A percentile compares a stretch with the other conserved stretches of the same genome.
These are phyloP conservation scores for Naganishia vaughanmartiniae DNA, from an alignment of 768 basidiomycete genomes.

Conservation along the genomic window DNA sequence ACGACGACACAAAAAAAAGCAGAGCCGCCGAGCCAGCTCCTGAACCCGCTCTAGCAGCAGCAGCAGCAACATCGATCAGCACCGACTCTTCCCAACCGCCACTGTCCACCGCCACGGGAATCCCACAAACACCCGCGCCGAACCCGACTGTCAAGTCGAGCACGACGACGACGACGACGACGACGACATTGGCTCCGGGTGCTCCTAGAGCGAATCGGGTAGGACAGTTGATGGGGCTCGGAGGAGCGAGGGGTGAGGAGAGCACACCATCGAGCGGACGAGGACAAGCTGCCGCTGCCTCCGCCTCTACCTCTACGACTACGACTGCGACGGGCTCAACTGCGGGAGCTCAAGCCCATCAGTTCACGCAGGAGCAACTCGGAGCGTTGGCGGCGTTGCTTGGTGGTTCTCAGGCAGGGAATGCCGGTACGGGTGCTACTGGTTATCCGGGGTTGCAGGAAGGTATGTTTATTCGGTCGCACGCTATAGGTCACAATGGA, in stretches of 20 bases:
- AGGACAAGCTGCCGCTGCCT: background rate
- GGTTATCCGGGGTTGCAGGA: constrained; percentile 30
- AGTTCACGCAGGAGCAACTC: constrained; percentile 29
- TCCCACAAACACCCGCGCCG: constrained; percentile 22
- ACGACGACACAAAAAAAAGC: too few species aligned
- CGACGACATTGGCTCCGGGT: background rate
- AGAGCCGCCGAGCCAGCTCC: constrained; percentile 6
- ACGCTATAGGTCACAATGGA: background rate
- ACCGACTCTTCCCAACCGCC: constrained; percentile 7
- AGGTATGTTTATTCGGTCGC: constrained; percentile 8
- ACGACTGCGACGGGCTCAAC: background rate
- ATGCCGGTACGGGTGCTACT: constrained; percentile 23
- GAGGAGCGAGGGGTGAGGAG: background rate
- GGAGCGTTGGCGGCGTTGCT: constrained; percentile 28
- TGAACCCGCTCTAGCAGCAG: constrained; percentile 1
- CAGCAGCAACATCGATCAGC: constrained; percentile 13
- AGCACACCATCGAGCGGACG: background rate
- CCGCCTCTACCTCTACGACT: background rate
- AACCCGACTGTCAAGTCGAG: constrained; percentile 2
- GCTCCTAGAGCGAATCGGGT: constrained; percentile 24
- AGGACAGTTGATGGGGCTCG: constrained; percentile 1
- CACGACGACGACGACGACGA: background rate
- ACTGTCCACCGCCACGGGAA: background rate
- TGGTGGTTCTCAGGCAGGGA: constrained; percentile 1
- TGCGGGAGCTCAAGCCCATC: background rate